Conservation (phyloP, 208 protist genomes). For the Wallacemonas sp. region DNA sequence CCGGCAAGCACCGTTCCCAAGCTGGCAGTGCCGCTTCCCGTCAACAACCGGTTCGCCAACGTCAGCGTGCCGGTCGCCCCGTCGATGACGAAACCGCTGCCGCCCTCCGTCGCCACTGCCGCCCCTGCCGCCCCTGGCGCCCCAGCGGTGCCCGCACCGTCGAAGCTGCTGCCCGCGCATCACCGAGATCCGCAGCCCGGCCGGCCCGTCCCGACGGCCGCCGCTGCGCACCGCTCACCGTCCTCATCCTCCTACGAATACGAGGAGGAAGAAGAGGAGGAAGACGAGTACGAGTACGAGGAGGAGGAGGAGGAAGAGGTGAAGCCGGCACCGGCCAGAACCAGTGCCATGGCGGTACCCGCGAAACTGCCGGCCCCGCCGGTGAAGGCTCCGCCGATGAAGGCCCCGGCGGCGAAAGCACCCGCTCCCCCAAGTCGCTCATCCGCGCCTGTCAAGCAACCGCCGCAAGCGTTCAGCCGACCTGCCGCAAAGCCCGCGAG, state of each 20-base stretch:
- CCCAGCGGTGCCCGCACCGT: background rate
- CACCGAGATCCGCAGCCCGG: constrained; percentile 7
- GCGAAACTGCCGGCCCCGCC: too few relatives aligned
- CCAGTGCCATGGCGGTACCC: too few relatives aligned
- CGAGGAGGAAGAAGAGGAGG: constrained; percentile 32
- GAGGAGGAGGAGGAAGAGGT: constrained; percentile 43
- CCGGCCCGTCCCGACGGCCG: background rate
- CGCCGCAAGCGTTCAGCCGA: background rate
- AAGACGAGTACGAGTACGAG: constrained; percentile 33
- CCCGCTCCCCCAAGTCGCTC: too few relatives aligned
- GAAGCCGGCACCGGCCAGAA: too few relatives aligned
- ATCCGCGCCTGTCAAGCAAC: background rate
- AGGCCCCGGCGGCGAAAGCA: constrained; percentile 26
- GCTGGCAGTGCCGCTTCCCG: background rate
- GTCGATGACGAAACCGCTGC: too few relatives aligned
- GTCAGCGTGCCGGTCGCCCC: background rate
- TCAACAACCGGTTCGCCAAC: constrained; percentile 4
- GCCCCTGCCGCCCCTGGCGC: background rate
- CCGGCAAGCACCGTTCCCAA: background rate
- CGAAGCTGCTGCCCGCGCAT: background rate
- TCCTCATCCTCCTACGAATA: constrained; percentile 21
- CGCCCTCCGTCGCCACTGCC: background rate
- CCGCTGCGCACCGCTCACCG: background rate
- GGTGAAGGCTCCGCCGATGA: too few relatives aligned
- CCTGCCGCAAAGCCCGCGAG: background rate